phyloP scores from a whole-genome alignment of 2,329 filamentous ascomycete species.

The Didymella arachidicola region DNA sequence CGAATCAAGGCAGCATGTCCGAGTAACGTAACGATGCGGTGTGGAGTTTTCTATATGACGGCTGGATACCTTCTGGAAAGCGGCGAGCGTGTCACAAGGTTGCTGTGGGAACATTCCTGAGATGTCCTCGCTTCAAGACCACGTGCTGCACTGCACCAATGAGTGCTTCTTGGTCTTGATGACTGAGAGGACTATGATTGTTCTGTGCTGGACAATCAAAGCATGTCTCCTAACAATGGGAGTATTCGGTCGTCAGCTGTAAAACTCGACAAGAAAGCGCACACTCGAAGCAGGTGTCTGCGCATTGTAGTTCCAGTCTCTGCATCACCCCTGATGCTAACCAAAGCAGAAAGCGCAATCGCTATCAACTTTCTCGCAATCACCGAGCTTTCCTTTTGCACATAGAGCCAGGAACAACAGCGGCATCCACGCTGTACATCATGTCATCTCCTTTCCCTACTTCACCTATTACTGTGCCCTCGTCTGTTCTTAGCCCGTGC shows the following conservation, averaged over 20 bases:
- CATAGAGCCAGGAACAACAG: neutral
- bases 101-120: neutral
- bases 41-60: neutral
- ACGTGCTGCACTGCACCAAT: neutral
- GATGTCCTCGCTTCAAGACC: neutral
- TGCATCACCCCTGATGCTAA: neutral
- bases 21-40: neutral
- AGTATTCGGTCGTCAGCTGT: too few relatives aligned
- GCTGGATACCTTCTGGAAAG: neutral
- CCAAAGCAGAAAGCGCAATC: neutral
- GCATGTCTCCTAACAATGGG: too few relatives aligned
- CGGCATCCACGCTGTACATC: neutral
- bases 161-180: neutral
- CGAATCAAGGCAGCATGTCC: neutral
- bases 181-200: too few relatives aligned
- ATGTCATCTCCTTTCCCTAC: neutral
- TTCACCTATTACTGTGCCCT: conserved; percentile 10
- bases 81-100: neutral
- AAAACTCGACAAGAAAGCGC: too few relatives aligned
- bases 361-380: neutral
- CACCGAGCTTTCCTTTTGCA: neutral
- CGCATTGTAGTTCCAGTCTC: neutral
- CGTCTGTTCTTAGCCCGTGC: neutral
- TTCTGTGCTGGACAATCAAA: too few relatives aligned
- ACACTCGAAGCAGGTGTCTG: too few relatives aligned